A percentile compares a stretch with the other conserved stretches of the same genome.
Conservation (phyloP, 768 basidiomycete genomes). For the Roridomyces roridus region DNA sequence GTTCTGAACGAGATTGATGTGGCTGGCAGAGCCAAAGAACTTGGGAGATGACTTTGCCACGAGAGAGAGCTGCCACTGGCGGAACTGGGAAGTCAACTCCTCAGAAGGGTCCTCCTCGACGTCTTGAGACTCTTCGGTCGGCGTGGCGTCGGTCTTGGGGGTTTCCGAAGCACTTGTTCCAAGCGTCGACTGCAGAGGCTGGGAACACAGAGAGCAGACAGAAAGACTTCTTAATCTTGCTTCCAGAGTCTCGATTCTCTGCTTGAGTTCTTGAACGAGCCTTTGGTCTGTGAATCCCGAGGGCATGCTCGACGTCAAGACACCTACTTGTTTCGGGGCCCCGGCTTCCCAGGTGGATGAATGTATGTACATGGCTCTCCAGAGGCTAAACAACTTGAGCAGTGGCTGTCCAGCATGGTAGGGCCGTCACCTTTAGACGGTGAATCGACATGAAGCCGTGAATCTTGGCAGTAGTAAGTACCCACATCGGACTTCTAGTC, state of each 20-base stretch:
- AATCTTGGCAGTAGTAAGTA: too few relatives aligned
- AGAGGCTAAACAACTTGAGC: too few relatives aligned
- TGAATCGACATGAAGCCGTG: too few relatives aligned
- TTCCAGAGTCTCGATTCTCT: conserved; percentile 17
- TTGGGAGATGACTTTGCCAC: not conserved
- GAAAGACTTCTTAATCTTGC: not conserved
- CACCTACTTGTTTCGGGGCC: too few relatives aligned
- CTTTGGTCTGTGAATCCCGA: too few relatives aligned
- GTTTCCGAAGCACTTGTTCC: not conserved
- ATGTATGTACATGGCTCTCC: too few relatives aligned
- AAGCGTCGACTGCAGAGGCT: not conserved
- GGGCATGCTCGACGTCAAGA: too few relatives aligned
- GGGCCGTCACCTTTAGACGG: too few relatives aligned
- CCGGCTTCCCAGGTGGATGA: too few relatives aligned
- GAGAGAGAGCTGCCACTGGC: not conserved
- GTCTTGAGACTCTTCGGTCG: not conserved
- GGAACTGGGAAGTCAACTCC: not conserved
- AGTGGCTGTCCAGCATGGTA: too few relatives aligned
- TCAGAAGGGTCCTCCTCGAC: not conserved
- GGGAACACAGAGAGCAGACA: not conserved
- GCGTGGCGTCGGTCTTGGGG: not conserved
- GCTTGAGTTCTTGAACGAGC: conserved; percentile 29
- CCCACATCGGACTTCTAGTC: too few relatives aligned
- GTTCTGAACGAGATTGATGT: conserved; percentile 10
- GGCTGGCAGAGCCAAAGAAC: conserved; percentile 3